Base-by-base conservation (phyloP, 2,329 filamentous ascomycete species). In the Paramyrothecium roridum region DNA sequence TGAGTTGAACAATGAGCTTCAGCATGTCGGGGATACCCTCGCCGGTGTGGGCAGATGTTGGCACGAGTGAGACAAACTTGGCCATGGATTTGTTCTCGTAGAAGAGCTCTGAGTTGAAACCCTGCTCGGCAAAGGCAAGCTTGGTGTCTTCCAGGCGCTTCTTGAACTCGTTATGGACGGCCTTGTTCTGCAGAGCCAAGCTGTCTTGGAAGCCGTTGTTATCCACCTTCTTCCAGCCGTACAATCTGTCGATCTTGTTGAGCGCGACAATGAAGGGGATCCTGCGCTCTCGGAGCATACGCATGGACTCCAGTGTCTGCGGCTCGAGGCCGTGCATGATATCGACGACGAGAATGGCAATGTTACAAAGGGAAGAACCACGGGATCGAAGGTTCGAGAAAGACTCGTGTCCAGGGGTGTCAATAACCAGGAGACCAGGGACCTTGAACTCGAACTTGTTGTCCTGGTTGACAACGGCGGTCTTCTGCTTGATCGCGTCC, bases 221-320 rank as follows among this genome's bases (percentile, higher is more conserved):
- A 68, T 95, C 92, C 58, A 97, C 91, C 79, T 93, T 92, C 81
- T 96, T 96, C 95, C 96, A 99, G 71, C 91, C 92, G 71, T 97
- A 99, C 17, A 99, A 86, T 84, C 95, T 92, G 85, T 99, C 95
- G 64, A 99, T 98, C 82, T 99, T 99, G 88, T 99, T 99, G 69
- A 99, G 81, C 1, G 96, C 96, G 45, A 99, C 96, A 64, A 99
- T 96, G 79, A 99, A 99, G 6, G 95, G 95, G 21, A 95, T 99
- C 77, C 95, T 96, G 66, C 91, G 85, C 67, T 97, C 93, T 68
- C 93, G 86, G 52, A 99, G 85, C 61, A 99, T 79, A 64, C 87
- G 89, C 91, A 99, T 98, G 2, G 95, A 99, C 76, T 99, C 96
- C 33, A 98, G 82, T 17, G 95, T 99, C 76, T 99, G 95, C 19